phyloP scores from a whole-genome alignment of 495 filamentous ascomycete genomes.

The Podospora tetraspora region DNA sequence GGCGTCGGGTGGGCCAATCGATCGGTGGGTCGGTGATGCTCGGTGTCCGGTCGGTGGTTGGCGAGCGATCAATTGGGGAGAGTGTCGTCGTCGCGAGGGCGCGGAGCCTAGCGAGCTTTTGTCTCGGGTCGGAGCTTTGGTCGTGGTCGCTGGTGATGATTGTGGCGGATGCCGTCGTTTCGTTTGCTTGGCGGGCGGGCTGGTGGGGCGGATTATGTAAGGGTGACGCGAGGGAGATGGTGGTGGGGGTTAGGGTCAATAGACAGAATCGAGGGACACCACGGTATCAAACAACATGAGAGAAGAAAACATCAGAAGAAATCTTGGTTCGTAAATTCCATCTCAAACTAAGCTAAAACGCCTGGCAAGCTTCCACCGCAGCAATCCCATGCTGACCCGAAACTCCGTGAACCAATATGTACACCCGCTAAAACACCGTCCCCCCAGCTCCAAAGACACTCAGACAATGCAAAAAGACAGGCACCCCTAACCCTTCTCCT shows the following conservation, averaged over 20 bases:
- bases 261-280: too few species aligned
- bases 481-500: constrained; percentile 16
- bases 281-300: too few species aligned
- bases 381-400: neutral
- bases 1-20: neutral
- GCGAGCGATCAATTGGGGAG: neutral
- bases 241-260: neutral
- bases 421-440: neutral
- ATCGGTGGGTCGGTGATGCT: neutral
- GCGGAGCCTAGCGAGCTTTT: neutral
- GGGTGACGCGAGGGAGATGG: neutral
- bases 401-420: neutral
- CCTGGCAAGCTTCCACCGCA: neutral
- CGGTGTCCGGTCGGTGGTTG: neutral
- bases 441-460: too few species aligned
- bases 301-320: neutral
- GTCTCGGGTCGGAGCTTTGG: constrained; percentile 6
- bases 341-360: neutral
- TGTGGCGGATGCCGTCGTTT: neutral
- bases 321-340: neutral
- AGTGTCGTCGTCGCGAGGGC: constrained; percentile 6
- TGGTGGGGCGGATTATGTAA: constrained; percentile 3
- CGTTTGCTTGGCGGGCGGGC: neutral
- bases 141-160: neutral
- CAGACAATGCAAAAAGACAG: neutral